phyloP scores from a whole-genome alignment of 192 early-diverging fungal species.

The Coemansia sp. region DNA sequence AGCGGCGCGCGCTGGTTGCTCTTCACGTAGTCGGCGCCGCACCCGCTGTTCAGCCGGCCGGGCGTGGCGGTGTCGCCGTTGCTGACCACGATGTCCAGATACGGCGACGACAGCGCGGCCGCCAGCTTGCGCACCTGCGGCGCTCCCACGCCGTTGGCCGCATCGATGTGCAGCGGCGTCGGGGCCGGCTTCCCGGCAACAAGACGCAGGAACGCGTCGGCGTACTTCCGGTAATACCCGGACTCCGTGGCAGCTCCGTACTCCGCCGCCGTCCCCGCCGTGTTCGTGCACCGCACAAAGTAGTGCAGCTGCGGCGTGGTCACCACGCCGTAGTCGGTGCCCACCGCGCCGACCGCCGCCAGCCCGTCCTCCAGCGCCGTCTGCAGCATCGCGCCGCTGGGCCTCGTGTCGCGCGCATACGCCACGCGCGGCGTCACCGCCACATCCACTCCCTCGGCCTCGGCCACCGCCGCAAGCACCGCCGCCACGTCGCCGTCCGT shows the following conservation, averaged over 20 bases:
- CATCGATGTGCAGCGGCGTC: conserved; percentile 78
- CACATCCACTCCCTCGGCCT: conserved; percentile 70
- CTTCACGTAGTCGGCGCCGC: conserved; percentile 99
- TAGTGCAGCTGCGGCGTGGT: conserved; percentile 99
- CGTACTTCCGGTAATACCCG: conserved; percentile 92
- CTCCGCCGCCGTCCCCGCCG: conserved; percentile 60
- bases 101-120: conserved; percentile 63
- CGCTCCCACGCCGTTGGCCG: conserved; percentile 97
- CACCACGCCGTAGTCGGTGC: conserved; percentile 80
- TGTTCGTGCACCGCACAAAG: conserved; percentile 86
- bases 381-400: conserved; percentile 82
- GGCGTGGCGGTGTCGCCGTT: conserved; percentile 73
- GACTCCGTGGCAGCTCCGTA: conserved; percentile 90
- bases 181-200: conserved; percentile 71
- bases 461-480: conserved; percentile 65
- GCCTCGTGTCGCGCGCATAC: conserved; percentile 91
- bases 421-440: conserved; percentile 70
- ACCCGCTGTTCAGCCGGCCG: conserved; percentile 85
- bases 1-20: conserved; percentile 76
- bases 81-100: conserved; percentile 65
- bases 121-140: conserved; percentile 80
- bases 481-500: conserved; percentile 63
- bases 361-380: conserved; percentile 80
- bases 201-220: conserved; percentile 76
- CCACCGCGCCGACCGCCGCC: conserved; percentile 63